A percentile compares a stretch with the other conserved stretches of the same genome.
Conservation (phyloP, 2,329 filamentous ascomycete genomes). For the Apiospora phragmitis region DNA sequence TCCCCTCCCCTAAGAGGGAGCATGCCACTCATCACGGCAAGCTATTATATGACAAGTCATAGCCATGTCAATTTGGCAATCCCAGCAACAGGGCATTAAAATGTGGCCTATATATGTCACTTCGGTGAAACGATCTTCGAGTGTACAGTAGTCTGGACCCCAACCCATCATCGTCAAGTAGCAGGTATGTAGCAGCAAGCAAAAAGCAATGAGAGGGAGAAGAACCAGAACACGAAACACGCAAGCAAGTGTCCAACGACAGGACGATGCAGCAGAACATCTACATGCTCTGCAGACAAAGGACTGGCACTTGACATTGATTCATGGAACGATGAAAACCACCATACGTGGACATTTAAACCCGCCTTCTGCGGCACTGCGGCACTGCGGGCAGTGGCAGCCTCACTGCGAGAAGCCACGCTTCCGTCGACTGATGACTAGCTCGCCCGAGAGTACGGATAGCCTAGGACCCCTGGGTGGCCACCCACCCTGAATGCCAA, state of each 20-base stretch:
- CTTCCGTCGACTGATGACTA: background rate
- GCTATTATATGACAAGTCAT: background rate
- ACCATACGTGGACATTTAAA: background rate
- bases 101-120: background rate
- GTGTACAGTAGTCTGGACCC: background rate
- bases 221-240: background rate
- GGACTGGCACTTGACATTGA: background rate
- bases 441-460: conserved; percentile 3
- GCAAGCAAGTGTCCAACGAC: background rate
- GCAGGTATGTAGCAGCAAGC: background rate
- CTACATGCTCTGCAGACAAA: background rate
- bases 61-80: background rate
- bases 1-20: background rate
- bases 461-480: background rate
- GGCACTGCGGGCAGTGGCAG: background rate
- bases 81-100: background rate
- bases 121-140: background rate
- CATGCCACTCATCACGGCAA: background rate
- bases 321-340: background rate
- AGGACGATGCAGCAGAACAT: background rate
- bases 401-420: conserved; percentile 5
- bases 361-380: background rate
- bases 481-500: background rate
- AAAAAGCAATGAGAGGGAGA: background rate
- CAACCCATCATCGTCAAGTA: background rate